A percentile compares a stretch with the other conserved stretches of the same genome.
Evolutionary conservation across 2,329 filamentous ascomycete genomes (phyloP).

Genomic region (Ophiostoma ulmi): DNA sequence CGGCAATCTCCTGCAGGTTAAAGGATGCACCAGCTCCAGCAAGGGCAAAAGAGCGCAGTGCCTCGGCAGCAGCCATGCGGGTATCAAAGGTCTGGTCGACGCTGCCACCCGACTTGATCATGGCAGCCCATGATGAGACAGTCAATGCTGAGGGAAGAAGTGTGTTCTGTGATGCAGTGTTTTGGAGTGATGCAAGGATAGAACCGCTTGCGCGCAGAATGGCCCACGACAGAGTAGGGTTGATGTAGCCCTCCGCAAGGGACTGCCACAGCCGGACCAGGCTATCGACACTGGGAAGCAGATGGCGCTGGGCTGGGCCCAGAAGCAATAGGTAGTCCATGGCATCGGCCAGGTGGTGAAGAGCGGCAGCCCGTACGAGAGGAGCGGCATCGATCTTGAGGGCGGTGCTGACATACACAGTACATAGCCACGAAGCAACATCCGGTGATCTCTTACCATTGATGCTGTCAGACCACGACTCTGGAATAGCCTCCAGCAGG

Average conservation of each 20-base stretch:
- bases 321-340: conserved; percentile 38
- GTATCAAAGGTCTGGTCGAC: conserved; percentile 59
- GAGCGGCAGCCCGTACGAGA: conserved; percentile 44
- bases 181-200: conserved; percentile 35
- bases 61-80: conserved; percentile 54
- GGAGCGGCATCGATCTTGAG: conserved; percentile 35
- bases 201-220: conserved; percentile 47
- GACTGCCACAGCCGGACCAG: conserved; percentile 38
- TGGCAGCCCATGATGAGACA: conserved; percentile 43
- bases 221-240: conserved; percentile 47
- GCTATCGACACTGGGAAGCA: conserved; percentile 44
- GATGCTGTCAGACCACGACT: conserved; percentile 29
- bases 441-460: conserved; percentile 26
- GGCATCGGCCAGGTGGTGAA: conserved; percentile 44
- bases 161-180: neutral
- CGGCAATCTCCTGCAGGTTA: neutral
- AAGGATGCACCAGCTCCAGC: neutral
- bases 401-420: conserved; percentile 43
- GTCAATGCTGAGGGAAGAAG: neutral
- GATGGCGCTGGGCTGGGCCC: conserved; percentile 31
- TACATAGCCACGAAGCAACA: conserved; percentile 35
- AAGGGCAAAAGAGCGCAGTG: conserved; percentile 50
- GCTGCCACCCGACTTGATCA: conserved; percentile 46
- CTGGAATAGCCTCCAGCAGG: conserved; percentile 39
- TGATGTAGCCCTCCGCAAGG: conserved; percentile 38